A percentile compares a stretch with the other conserved stretches of the same genome.
phyloP scores from a whole-genome alignment of 2,329 filamentous ascomycete species.

The Aspergillus transmontanensis region DNA sequence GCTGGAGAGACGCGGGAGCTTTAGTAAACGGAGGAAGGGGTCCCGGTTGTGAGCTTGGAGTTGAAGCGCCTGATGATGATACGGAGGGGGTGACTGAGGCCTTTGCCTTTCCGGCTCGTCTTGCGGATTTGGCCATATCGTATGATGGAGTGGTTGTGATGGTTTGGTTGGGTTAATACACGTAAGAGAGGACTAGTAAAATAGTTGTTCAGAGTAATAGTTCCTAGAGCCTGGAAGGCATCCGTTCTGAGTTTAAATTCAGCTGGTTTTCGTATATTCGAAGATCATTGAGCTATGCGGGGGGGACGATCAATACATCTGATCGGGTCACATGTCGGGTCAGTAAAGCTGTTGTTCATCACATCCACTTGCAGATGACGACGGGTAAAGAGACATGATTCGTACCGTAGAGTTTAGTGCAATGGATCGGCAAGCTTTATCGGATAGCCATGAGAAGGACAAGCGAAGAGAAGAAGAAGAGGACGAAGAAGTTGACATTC shows the following conservation, averaged over 20 bases:
- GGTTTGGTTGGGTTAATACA: neutral
- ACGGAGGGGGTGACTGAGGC: slow-evolving; percentile 25
- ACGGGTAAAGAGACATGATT: neutral
- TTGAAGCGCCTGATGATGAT: slow-evolving; percentile 34
- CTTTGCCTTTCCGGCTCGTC: slow-evolving; percentile 33
- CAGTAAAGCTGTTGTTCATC: neutral
- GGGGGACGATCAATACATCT: neutral
- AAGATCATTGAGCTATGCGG: neutral
- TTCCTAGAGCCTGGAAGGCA: neutral
- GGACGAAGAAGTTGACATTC: neutral
- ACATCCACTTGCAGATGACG: neutral
- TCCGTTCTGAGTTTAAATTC: neutral
- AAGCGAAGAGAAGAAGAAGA: neutral
- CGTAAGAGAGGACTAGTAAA: neutral
- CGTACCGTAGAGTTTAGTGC: neutral
- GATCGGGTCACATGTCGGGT: slow-evolving; percentile 1
- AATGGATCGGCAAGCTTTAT: neutral
- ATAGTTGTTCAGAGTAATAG: too few species aligned
- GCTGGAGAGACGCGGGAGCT: slow-evolving; percentile 63
- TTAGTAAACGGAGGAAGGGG: slow-evolving; percentile 69
- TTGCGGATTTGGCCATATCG: slow-evolving; percentile 41
- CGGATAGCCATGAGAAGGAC: neutral
- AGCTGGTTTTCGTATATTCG: neutral
- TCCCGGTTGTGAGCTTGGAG: slow-evolving; percentile 35
- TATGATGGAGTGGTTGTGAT: neutral